Evolutionary conservation across 768 basidiomycete species (phyloP).

Genomic region (Pleurotus eryngii): DNA sequence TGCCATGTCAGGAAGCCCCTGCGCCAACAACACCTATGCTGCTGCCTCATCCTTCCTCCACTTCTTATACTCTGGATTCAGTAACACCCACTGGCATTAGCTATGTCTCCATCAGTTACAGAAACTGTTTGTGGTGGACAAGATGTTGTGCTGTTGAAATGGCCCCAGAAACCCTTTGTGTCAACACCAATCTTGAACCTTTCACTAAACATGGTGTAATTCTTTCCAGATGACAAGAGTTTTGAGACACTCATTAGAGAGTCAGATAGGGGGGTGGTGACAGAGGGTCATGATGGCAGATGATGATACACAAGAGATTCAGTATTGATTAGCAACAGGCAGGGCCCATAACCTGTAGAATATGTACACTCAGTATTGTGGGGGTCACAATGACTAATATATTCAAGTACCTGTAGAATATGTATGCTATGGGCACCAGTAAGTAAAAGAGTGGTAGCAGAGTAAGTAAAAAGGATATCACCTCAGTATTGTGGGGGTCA

Average conservation of each 20-base stretch:
- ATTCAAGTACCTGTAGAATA: too few relatives aligned
- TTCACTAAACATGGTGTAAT: conserved; percentile 27
- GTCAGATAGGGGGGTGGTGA: conserved; percentile 17
- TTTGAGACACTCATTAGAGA: conserved; percentile 24
- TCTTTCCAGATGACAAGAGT: conserved; percentile 25
- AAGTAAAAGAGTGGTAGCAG: too few relatives aligned
- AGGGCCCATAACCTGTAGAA: conserved; percentile 16
- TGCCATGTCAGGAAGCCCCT: conserved; percentile 28
- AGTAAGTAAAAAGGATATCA: too few relatives aligned
- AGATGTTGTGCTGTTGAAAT: conserved; percentile 21
- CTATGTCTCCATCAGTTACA: background rate
- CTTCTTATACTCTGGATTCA: conserved; percentile 1
- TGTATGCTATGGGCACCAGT: too few relatives aligned
- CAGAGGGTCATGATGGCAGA: conserved; percentile 1
- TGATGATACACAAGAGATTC: background rate
- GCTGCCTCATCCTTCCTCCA: conserved; percentile 35
- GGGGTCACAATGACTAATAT: too few relatives aligned
- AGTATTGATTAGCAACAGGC: background rate
- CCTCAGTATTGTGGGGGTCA: too few relatives aligned
- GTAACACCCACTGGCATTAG: background rate
- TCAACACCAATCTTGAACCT: conserved; percentile 24
- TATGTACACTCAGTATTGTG: too few relatives aligned
- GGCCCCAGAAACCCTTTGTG: conserved; percentile 25
- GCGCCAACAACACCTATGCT: conserved; percentile 24
- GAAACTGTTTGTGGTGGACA: conserved; percentile 7